Evolutionary conservation across 2,329 filamentous ascomycete genomes (phyloP), one percentile per base, ranked within the genome.

Genomic region (Ceratocystis lukuohia): DNA sequence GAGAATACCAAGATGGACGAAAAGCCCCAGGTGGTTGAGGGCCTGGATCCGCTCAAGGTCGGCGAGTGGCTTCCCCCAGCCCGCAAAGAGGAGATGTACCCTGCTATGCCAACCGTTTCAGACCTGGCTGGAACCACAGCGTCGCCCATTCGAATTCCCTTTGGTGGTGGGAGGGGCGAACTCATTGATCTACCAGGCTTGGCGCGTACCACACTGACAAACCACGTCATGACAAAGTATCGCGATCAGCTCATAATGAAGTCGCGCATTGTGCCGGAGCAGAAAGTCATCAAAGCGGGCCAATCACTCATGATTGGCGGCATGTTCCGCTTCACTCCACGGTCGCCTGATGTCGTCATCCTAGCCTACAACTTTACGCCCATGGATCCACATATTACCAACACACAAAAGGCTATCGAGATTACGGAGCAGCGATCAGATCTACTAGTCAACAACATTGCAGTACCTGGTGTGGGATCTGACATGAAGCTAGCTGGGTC

Each of bases 121-220:
- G 83, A 89, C 3, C 80, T 96, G 2, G 90, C 94, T 0, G 94
- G 95, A 8, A 99, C 94, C 0, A 99, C 94, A 0, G 94, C 92
- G 1, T 96, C 91, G 0, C 94, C 94, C 0, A 97, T 99, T 70
- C 87, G 94, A 33, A 85, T 97, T 20, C 91, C 91, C 0, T 99
- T 94, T 73, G 92, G 92, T 59, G 85, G 84, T 68, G 88, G 89
- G 28, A 88, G 85, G 72, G 94, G 94, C 66, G 95, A 99, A 74
- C 80, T 99, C 44, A 90, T 99, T 71, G 94, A 99, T 73, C 80
- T 99, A 15, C 94, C 94, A 0, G 94, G 94, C 0, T 78, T 99
- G 44, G 83, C 86, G 7, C 86, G 94, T 59, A 87, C 85, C 30
- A 82, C 85, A 17, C 78, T 97, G 5, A 87, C 90, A 61, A 76